Base-by-base conservation (phyloP, 2,329 filamentous ascomycete species). In the Sporothrix variecibatus region DNA sequence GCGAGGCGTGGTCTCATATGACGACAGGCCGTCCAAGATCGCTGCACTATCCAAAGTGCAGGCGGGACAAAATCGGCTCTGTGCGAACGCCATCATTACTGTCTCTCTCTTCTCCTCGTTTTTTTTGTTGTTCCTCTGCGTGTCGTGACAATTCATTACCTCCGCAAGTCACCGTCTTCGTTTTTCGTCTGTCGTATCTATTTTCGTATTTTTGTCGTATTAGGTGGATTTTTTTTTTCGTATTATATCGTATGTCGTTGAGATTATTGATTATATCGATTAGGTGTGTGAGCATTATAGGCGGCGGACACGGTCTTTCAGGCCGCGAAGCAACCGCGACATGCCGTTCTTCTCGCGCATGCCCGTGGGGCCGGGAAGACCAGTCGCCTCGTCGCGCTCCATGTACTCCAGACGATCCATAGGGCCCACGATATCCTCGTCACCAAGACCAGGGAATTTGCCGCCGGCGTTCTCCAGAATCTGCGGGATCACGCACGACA, bases 381-480 rank as follows among this genome's bases (percentile, higher is more conserved):
- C 67, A 9, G n/a, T 40, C 20, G 26, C 46, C 28, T 15, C 46
- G n/a, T 72, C 51, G 15, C 62, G 72, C 56, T 68, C 73, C 31
- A 73, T 70, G 60, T 34, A 49, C 8, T 85, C 84, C 77, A 89
- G 87, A 15, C 88, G 87, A 78, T 90, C 89, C 95, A 98, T 97
- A 7, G 95, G 95, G 1, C 95, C 95, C 62, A 98, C 94, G 80
- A 98, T 97, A 81, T 97, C 95, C 78, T 95, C 92, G 79, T 97
- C 94, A 71, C 94, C 94, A 43, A 95, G 89, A 78, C 92, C 90
- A 31, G 94, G 94, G 79, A 97, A 98, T 82, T 98, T 97, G 80
- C 93, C 92, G 76, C 92, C 92, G 80, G 91, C 46, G 9, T 69
- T 86, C 80, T 93, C 90, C 76, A 91, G 86, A 78, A 95, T 88